phyloP scores from a whole-genome alignment of 2,329 filamentous ascomycete genomes.

The Blumeria hordei region DNA sequence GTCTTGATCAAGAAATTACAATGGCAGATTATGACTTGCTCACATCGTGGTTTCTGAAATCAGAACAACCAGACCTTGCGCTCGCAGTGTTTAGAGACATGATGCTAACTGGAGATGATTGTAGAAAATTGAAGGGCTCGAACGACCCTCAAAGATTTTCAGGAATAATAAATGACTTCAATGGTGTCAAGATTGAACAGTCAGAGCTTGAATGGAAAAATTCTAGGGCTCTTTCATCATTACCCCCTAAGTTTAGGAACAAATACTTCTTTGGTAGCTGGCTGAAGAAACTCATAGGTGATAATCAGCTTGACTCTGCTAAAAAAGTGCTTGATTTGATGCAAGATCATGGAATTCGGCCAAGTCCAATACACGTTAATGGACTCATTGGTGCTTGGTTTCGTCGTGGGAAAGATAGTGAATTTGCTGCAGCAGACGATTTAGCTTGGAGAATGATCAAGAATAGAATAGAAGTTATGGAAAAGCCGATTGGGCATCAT shows the following conservation, averaged over 20 bases:
- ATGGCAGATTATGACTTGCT: slow-evolving; percentile 58
- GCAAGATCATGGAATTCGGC: slow-evolving; percentile 40
- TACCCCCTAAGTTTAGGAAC: slow-evolving; percentile 34
- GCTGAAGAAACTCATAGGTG: slow-evolving; percentile 61
- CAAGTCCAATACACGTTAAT: slow-evolving; percentile 56
- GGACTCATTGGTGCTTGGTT: slow-evolving; percentile 61
- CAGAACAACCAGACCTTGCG: slow-evolving; percentile 39
- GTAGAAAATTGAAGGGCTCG: slow-evolving; percentile 8
- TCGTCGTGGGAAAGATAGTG: slow-evolving; percentile 29
- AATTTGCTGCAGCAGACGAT: slow-evolving; percentile 36
- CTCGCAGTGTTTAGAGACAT: slow-evolving; percentile 69
- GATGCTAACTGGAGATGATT: slow-evolving; percentile 28
- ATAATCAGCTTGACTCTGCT: slow-evolving; percentile 46
- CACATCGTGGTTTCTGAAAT: slow-evolving; percentile 43
- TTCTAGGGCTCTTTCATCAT: slow-evolving; percentile 17
- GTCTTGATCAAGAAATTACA: slow-evolving; percentile 33
- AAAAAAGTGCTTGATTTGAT: slow-evolving; percentile 52
- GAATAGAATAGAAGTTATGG: slow-evolving; percentile 38
- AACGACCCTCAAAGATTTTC: slow-evolving; percentile 6
- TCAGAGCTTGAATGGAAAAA: slow-evolving; percentile 16
- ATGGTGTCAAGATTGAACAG: slow-evolving; percentile 6
- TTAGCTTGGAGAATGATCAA: slow-evolving; percentile 59
- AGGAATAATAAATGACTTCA: slow-evolving; percentile 4
- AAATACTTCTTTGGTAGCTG: slow-evolving; percentile 72
- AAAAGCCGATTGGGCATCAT: slow-evolving; percentile 15